phyloP scores from a whole-genome alignment of 2,329 filamentous ascomycete genomes.

The Alternaria infectoria region DNA sequence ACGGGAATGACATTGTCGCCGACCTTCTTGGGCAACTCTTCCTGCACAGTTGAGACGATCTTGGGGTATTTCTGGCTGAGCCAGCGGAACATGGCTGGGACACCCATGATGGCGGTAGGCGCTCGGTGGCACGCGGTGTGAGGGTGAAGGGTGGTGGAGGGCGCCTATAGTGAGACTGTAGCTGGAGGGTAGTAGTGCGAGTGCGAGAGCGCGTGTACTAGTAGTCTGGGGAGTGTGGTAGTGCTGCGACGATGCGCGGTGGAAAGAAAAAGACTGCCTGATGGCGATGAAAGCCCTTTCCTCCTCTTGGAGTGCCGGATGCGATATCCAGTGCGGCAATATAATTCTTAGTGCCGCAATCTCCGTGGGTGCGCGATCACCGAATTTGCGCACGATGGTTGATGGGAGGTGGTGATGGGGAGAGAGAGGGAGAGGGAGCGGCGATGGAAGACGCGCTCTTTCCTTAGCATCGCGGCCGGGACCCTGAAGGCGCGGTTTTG shows the following conservation, averaged over 20 bases:
- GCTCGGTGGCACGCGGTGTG: constrained; percentile 24
- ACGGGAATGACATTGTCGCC: constrained; percentile 86
- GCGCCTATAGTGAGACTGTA: background rate
- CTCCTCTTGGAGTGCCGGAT: background rate
- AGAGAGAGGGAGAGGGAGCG: background rate
- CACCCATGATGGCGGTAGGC: constrained; percentile 71
- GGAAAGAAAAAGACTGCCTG: constrained; percentile 18
- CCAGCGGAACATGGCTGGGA: constrained; percentile 94
- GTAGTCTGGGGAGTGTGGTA: constrained; percentile 18
- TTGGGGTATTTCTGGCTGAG: constrained; percentile 97
- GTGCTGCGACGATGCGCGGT: constrained; percentile 25
- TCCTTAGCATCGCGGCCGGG: constrained; percentile 18
- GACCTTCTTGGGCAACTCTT: constrained; percentile 81
- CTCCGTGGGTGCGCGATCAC: constrained; percentile 3
- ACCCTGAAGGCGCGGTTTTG: constrained; percentile 21
- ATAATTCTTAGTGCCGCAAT: constrained; percentile 1
- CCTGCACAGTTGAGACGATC: constrained; percentile 89
- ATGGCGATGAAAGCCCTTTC: background rate
- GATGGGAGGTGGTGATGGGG: constrained; percentile 8
- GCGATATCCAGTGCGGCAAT: constrained; percentile 3
- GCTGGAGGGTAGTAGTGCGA: constrained; percentile 12
- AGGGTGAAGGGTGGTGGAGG: background rate
- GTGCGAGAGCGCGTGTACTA: constrained; percentile 24
- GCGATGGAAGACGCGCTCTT: constrained; percentile 12
- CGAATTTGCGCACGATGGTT: constrained; percentile 9